These are phyloP conservation scores for Phycomyces nitens DNA, from an alignment of 192 early-diverging fungal species.

Conservation along the genomic window DNA sequence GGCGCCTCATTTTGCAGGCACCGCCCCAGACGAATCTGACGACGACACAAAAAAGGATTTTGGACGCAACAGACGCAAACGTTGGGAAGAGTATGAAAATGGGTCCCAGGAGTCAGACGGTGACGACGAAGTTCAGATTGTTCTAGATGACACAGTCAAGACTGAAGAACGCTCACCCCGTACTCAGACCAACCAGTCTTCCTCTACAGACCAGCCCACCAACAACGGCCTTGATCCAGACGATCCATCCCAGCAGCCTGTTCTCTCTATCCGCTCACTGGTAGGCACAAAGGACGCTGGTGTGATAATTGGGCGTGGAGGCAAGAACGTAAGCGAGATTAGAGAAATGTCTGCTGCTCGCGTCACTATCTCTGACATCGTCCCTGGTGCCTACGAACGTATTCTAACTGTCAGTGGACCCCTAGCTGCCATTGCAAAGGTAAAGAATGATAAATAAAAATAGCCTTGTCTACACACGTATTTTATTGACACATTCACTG, in stretches of 20 bases:
- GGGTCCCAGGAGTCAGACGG: constrained; percentile 2
- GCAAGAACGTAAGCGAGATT: constrained; percentile 89
- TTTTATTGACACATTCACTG: too few relatives aligned
- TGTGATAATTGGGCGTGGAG: constrained; percentile 87
- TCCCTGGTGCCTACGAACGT: constrained; percentile 69
- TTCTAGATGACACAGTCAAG: neutral
- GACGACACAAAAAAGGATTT: neutral
- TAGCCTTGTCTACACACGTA: neutral
- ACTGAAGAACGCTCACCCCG: neutral
- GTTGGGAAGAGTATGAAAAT: neutral
- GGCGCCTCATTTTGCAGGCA: constrained; percentile 24
- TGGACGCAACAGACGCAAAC: neutral
- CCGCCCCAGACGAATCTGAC: constrained; percentile 4
- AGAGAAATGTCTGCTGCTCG: constrained; percentile 79
- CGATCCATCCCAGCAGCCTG: constrained; percentile 1
- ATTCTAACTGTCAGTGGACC: constrained; percentile 73
- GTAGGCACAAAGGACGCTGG: constrained; percentile 76
- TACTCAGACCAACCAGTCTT: neutral
- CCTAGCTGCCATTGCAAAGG: constrained; percentile 67
- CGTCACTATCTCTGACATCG: constrained; percentile 87
- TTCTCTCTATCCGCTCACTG: constrained; percentile 47
- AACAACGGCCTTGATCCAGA: neutral
- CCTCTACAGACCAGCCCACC: neutral
- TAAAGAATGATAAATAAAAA: constrained; percentile 9
- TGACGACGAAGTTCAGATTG: constrained; percentile 12